Evolutionary conservation across 768 basidiomycete genomes (phyloP), one percentile per base, ranked within the genome.

Genomic region (Tephrocybe rancida): DNA sequence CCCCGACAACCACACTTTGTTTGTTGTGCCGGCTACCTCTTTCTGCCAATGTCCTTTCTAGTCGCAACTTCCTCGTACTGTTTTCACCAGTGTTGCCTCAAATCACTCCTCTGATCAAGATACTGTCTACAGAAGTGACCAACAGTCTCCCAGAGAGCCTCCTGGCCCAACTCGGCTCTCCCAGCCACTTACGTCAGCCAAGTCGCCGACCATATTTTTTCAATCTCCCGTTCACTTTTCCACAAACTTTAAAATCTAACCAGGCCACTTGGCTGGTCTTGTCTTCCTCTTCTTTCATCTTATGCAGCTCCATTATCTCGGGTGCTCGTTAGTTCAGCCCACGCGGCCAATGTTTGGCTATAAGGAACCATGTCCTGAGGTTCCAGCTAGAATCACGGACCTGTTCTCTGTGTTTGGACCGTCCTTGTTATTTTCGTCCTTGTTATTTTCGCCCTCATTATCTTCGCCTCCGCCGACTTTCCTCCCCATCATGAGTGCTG

Each of bases 1-100:
- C 72, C 74, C 73, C 74, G 73, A 73, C 71, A 55, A 49, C 60
- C 55, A 49, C 61, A 44, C 45, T 62, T 68, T 73, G 69, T 69
- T 70, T 70, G 64, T 67, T 64, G 59, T 66, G 61, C 58, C 57
- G 52, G 44, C 57, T 44, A 27, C 37, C 37, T n/a, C 39, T 50
- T 41, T 22, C n/a, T n/a, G n/a, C n/a, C n/a, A n/a, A n/a, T 55
- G 35, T 48, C 32, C 50, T 55, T 60, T 49, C 52, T 53, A 52
- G 43, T 32, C 37, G 47, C 48, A 29, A 49, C 22, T 43, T 29
- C 21, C 44, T 13, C 14, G 50, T 24, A 51, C 25, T 41, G 16
- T 44, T 26, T 34, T 24, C 14, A 45, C 3, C 34, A 37, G 37
- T 14, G n/a, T 26, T 32, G 27, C 45, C 42, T 48, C 26, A 27